Evolutionary conservation across 164 flowering plant genomes (phyloP).

Genomic region (Cinnamomum micranthum): DNA sequence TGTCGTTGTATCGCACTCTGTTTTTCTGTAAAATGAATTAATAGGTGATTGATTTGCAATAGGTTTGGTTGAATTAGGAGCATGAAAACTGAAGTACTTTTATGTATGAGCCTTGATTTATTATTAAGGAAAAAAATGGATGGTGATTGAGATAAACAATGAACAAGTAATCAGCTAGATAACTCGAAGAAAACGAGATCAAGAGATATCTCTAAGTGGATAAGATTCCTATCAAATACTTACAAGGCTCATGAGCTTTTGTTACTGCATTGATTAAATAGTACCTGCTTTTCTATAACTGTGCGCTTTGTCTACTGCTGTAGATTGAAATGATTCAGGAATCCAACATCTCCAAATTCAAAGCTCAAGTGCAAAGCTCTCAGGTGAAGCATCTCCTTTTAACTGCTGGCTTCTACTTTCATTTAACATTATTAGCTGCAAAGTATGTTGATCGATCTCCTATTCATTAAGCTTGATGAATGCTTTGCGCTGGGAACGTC

Average conservation of each 20-base stretch:
- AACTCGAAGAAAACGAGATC: no score
- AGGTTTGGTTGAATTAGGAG: neutral
- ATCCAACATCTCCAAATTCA: slow-evolving; percentile 57
- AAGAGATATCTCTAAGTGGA: no score
- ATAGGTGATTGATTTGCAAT: no score
- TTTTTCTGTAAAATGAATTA: neutral
- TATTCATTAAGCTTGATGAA: neutral
- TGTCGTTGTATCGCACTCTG: neutral
- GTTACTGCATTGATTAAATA: neutral
- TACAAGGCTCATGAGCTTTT: neutral
- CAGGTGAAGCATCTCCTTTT: slow-evolving; percentile 41
- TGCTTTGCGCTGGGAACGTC: neutral
- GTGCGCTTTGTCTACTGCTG: neutral
- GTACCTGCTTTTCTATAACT: neutral
- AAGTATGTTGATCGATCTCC: neutral
- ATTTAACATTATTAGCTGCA: neutral
- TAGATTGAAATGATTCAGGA: slow-evolving; percentile 65
- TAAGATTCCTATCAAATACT: neutral
- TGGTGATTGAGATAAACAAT: no score
- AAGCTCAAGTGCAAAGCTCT: slow-evolving; percentile 65
- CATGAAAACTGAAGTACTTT: neutral
- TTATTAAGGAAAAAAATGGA: no score
- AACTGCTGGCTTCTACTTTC: neutral
- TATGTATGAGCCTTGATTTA: no score
- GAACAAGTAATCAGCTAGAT: no score